Base-by-base conservation (phyloP, 208 protist genomes). In the Trypanosoma congolense region DNA sequence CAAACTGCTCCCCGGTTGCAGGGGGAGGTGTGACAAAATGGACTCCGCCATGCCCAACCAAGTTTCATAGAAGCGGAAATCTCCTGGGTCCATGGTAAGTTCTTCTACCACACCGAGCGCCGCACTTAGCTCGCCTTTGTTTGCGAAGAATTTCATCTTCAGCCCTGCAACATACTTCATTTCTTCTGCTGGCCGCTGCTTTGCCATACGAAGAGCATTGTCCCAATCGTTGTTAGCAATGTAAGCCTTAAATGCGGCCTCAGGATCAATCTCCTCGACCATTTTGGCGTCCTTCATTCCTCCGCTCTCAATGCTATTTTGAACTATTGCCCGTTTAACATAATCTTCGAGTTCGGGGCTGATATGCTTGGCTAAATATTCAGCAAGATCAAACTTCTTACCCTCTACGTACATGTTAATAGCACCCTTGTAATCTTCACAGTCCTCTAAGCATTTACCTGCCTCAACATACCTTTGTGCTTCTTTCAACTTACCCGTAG, bases 321-420 rank as follows among this genome's bases (percentile, higher is more conserved):
- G 76, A 56, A 96, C 83, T 70, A 91, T 92, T 16, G 77, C 89
- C 3, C 75, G 72, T 74, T 92, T 83, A 43, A 97, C 92, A 61
- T 93, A 90, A 52, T 92, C 80, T 52, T 84, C 79, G 40, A 96
- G 50, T 51, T 96, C 87, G 4, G 84, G 83, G 54, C 79, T 89
- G 30, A 93, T 83, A 42, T 84, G 83, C 50, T 80, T 75, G 12
- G 90, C 92, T 25, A 96, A 73, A 26, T 71, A 62, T 64, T 94
- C 80, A 9, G 90, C 90, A 62, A 97, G 66, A 56, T 97, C 90
- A 71, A 94, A 98, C 73, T 97, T 79, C 46, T 83, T 77, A 5
- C 78, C 95, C 44, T 83, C 64, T 29, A 98, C 90, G 76, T 97
- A 98, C 73, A 97, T 90, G 58, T 97, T 88, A 69, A 98, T 92